phyloP scores from a whole-genome alignment of 441 rosid genomes.

The Mallotus repandus region DNA sequence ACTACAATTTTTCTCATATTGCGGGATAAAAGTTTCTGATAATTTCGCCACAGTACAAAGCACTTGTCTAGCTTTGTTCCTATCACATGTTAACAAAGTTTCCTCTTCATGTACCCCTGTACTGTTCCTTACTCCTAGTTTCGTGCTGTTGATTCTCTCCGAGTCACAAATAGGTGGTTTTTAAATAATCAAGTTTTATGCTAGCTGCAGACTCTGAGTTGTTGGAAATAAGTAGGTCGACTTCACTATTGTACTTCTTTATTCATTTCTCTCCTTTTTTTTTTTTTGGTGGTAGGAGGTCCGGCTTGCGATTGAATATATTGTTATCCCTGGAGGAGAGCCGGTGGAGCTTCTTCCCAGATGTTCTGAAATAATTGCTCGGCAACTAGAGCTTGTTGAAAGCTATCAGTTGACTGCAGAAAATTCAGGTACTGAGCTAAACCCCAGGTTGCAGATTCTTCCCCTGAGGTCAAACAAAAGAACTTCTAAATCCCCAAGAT shows the following conservation, averaged over 20 bases:
- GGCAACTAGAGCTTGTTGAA: constrained; percentile 84
- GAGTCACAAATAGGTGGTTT: not conserved
- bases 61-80: not conserved
- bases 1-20: no score
- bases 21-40: no score
- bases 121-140: not conserved
- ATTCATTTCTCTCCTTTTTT: constrained; percentile 13
- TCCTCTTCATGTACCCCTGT: not conserved
- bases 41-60: no score
- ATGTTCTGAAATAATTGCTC: constrained; percentile 73
- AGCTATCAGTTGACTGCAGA: constrained; percentile 86
- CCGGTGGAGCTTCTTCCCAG: constrained; percentile 96
- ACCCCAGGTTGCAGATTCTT: constrained; percentile 88
- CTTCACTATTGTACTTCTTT: not conserved
- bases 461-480: constrained; percentile 62
- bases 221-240: no score
- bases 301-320: constrained; percentile 88
- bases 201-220: not conserved
- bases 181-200: not conserved
- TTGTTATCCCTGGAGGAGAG: constrained; percentile 94
- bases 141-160: not conserved
- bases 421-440: constrained; percentile 75
- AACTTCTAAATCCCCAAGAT: constrained; percentile 32
- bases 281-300: constrained; percentile 62
- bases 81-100: no score